A percentile compares a stretch with the other conserved stretches of the same genome.
These are phyloP conservation scores for Lichenothelia convexa DNA, from an alignment of 495 filamentous ascomycete genomes.

Conservation along the genomic window DNA sequence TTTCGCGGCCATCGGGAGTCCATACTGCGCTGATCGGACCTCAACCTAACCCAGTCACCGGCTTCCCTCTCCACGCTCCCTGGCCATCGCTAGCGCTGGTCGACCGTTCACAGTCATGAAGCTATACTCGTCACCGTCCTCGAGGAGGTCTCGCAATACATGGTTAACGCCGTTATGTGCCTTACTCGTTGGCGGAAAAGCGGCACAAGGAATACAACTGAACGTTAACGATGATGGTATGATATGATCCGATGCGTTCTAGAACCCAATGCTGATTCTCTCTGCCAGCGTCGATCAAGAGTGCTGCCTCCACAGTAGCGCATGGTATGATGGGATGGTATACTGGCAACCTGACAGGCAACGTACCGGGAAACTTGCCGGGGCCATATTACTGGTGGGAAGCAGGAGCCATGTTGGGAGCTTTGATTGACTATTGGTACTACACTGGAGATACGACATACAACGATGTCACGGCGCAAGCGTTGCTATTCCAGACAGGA, in stretches of 20 bases:
- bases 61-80: too few relatives aligned
- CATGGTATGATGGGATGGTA: slow-evolving; percentile 25
- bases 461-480: slow-evolving; percentile 31
- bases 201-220: slow-evolving; percentile 4
- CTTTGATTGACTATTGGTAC: slow-evolving; percentile 34
- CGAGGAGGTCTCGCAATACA: too few relatives aligned
- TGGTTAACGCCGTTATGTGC: too few relatives aligned
- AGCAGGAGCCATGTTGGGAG: slow-evolving; percentile 30
- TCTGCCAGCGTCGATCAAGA: slow-evolving; percentile 20
- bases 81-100: too few relatives aligned
- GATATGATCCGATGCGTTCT: not conserved
- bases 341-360: slow-evolving; percentile 26
- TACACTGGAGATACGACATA: slow-evolving; percentile 37
- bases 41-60: too few relatives aligned
- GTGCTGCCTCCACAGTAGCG: slow-evolving; percentile 15
- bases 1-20: too few relatives aligned
- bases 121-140: too few relatives aligned
- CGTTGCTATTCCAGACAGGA: slow-evolving; percentile 30
- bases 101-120: too few relatives aligned
- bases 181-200: slow-evolving; percentile 6
- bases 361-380: slow-evolving; percentile 22
- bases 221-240: slow-evolving; percentile 1
- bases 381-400: slow-evolving; percentile 31
- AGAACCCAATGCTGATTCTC: not conserved
- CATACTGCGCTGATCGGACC: too few relatives aligned